A percentile compares a stretch with the other conserved stretches of the same genome.
These are phyloP conservation scores for Hippophae tibetana DNA, from an alignment of 306 rosid genomes.

Conservation along the genomic window DNA sequence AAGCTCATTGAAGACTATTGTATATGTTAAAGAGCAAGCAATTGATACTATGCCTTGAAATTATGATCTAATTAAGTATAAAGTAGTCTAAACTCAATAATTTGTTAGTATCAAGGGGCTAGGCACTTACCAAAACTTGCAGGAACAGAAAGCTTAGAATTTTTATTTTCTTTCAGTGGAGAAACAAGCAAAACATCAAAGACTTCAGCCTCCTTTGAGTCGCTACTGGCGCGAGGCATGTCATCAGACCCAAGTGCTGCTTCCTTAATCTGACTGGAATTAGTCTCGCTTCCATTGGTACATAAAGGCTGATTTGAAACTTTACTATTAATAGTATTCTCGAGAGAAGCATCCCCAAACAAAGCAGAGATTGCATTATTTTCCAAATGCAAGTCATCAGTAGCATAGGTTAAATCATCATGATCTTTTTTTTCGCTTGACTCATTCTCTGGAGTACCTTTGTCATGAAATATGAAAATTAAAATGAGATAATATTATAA, in stretches of 20 bases:
- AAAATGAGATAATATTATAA: background rate
- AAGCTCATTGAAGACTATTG: too few species aligned
- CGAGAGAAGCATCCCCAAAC: background rate
- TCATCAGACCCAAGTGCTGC: constrained; percentile 4
- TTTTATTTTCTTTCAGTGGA: background rate
- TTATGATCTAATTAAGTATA: background rate
- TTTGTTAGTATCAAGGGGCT: background rate
- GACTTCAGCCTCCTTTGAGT: background rate
- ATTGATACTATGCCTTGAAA: too few species aligned
- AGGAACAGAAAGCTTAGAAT: constrained; percentile 4
- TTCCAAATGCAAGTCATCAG: background rate
- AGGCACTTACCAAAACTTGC: background rate
- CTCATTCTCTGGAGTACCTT: background rate
- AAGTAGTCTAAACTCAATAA: background rate
- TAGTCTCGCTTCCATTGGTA: background rate
- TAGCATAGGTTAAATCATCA: background rate
- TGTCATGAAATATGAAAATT: constrained; percentile 1
- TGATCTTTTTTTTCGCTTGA: background rate
- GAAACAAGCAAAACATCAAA: background rate
- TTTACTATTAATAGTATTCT: background rate
- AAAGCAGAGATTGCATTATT: background rate
- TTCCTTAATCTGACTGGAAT: background rate
- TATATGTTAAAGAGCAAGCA: too few species aligned
- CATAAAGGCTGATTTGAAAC: background rate
- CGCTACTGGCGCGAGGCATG: background rate